Evolutionary conservation across 1,284 basidiomycete species (phyloP), one percentile per base, ranked within the genome.

Genomic region (Trametes versicolor): DNA sequence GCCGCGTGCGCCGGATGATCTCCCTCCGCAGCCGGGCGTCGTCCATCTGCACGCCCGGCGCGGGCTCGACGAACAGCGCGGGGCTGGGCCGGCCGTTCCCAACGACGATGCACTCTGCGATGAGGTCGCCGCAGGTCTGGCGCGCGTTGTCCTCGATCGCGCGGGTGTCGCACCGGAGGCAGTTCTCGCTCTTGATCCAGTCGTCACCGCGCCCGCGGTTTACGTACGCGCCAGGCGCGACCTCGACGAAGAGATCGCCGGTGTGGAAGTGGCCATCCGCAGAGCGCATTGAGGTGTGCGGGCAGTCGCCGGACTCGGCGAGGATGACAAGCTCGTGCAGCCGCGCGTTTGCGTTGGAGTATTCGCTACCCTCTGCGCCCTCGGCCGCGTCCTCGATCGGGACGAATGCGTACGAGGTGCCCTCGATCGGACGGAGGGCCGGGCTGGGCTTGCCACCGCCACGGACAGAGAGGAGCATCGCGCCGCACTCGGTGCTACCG

Each of bases 101-200:
- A 41, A 90, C 88, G 51, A 89, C 89, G 62, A 90, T 79, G 73
- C 88, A 90, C 63, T 87, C 83, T 17, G 78, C 78, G 56, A 90
- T 80, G 58, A 90, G 76, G 52, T 82, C 78, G 1, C 78, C 80
- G 71, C 88, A 90, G 58, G 80, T 84, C 65, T 78, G 74, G 29
- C 84, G 84, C 37, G 86, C 79, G 70, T 90, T 89, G 64, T 91
- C 90, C 75, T 91, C 90, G 65, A 92, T 91, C 27, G 90, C 83
- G 81, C 86, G 89, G 55, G 90, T 91, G 72, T 92, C 89, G 69
- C 90, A 90, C 37, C 89, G 83, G 63, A 92, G 78, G 71, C 88
- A 86, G 73, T 84, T 90, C 71, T 89, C 85, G 55, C 87, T 88
- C 78, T 91, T 92, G 75, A 92, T 92, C 90, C 90, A 92, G 75